These are phyloP conservation scores for Salvia miltiorrhiza DNA, from an alignment of 257 asterid genomes.

Conservation along the genomic window DNA sequence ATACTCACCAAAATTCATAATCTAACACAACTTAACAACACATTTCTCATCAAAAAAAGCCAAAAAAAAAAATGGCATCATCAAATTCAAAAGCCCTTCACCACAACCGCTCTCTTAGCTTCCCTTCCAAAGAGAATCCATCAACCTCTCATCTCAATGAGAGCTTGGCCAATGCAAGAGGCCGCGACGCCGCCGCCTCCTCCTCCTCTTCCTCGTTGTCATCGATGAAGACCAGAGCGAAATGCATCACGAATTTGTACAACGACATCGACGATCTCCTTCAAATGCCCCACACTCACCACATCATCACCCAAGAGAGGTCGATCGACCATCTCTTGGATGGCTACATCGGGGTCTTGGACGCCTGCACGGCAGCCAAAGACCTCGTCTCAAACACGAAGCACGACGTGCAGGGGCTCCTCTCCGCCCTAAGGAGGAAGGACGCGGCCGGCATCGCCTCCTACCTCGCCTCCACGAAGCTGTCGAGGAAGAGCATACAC, in stretches of 20 bases:
- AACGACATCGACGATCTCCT: constrained; percentile 30
- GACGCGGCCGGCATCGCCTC: constrained; percentile 12
- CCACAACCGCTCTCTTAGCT: constrained; percentile 46
- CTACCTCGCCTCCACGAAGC: constrained; percentile 18
- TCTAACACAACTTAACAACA: not conserved
- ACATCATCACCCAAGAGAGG: constrained; percentile 21
- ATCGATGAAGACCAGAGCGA: constrained; percentile 27
- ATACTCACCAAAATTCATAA: not conserved
- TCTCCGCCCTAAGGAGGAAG: constrained; percentile 27
- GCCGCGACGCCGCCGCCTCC: not conserved
- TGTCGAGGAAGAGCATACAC: constrained; percentile 32
- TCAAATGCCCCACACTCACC: constrained; percentile 28
- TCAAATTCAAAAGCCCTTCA: constrained; percentile 33
- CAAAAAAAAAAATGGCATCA: constrained; percentile 42
- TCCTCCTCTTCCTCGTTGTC: constrained; percentile 27
- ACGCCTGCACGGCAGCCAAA: constrained; percentile 30
- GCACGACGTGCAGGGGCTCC: constrained; percentile 25
- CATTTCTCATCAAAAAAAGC: not conserved
- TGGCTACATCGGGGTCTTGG: constrained; percentile 35
- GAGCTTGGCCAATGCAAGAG: constrained; percentile 8
- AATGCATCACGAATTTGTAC: constrained; percentile 19
- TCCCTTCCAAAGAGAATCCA: constrained; percentile 33
- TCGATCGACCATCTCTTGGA: constrained; percentile 33
- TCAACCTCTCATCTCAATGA: constrained; percentile 32
- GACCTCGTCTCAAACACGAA: constrained; percentile 24